Percentiles rank a stretch among this genome's conserved stretches.
These are phyloP conservation scores for Entomortierella lignicola DNA, from an alignment of 192 early-diverging fungal species.

Conservation along the genomic window DNA sequence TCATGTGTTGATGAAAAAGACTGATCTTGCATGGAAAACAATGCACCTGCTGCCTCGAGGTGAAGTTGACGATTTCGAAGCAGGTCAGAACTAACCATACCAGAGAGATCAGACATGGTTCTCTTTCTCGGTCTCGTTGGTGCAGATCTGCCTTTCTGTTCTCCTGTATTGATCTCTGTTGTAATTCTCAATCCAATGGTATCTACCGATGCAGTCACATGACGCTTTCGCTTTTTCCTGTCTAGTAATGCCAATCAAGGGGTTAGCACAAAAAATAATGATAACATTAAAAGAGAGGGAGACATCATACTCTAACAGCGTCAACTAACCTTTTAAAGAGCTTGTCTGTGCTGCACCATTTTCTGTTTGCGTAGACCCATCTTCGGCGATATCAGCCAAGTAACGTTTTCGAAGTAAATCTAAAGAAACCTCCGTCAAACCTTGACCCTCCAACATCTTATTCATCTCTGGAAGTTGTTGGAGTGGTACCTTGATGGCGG, in stretches of 20 bases:
- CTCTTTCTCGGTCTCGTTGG: constrained; percentile 29
- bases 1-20: constrained; percentile 2
- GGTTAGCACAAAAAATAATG: not conserved
- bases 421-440: constrained; percentile 42
- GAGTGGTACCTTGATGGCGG: constrained; percentile 63
- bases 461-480: constrained; percentile 23
- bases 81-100: constrained; percentile 23
- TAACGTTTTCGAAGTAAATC: constrained; percentile 53
- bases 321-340: constrained; percentile 17
- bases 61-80: constrained; percentile 16
- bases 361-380: constrained; percentile 2
- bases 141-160: constrained; percentile 3
- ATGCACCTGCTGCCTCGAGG: constrained; percentile 39
- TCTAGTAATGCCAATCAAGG: constrained; percentile 1
- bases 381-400: constrained; percentile 34
- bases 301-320: too few species aligned
- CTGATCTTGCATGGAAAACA: constrained; percentile 46
- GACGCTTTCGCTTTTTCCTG: constrained; percentile 46
- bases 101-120: constrained; percentile 51
- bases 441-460: constrained; percentile 35
- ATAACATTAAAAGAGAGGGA: too few species aligned
- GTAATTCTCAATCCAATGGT: constrained; percentile 15
- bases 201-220: constrained; percentile 7
- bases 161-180: constrained; percentile 5
- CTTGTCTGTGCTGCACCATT: not conserved